Percentiles rank a stretch among this genome's conserved stretches.
Evolutionary conservation across 306 rosid genomes (phyloP).

Genomic region (Aeschynomene evenia): DNA sequence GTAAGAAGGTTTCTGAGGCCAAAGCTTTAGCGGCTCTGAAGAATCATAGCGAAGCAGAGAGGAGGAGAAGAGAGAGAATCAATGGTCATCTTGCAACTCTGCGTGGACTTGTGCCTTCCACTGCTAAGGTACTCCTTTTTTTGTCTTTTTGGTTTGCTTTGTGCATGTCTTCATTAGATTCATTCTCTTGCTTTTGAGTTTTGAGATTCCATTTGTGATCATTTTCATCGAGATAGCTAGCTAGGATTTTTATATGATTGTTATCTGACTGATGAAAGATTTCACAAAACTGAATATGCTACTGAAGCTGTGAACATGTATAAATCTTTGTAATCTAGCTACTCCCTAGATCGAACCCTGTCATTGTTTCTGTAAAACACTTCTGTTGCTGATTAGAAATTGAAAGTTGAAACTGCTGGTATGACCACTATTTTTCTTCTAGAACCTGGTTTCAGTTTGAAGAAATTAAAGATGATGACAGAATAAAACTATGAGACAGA

Average conservation of each 20-base stretch:
- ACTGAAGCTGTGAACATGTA: background rate
- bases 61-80: conserved; percentile 71
- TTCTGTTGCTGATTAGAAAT: background rate
- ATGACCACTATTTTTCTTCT: too few relatives aligned
- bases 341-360: background rate
- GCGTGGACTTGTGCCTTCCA: conserved; percentile 61
- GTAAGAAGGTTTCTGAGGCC: conserved; percentile 43
- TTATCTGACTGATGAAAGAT: background rate
- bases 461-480: too few relatives aligned
- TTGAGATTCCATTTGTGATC: background rate
- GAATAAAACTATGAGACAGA: too few relatives aligned
- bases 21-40: conserved; percentile 64
- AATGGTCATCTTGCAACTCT: conserved; percentile 64
- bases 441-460: too few relatives aligned
- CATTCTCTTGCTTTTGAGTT: background rate
- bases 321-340: background rate
- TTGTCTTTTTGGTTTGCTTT: background rate
- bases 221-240: background rate
- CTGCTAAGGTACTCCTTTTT: conserved; percentile 44
- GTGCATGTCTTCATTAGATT: too few relatives aligned
- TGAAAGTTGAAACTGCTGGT: too few relatives aligned
- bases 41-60: conserved; percentile 76
- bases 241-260: background rate
- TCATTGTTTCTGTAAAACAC: background rate
- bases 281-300: background rate